Evolutionary conservation across 2,329 filamentous ascomycete genomes (phyloP), one percentile per base, ranked within the genome.

Genomic region (Penicillium sp.): DNA sequence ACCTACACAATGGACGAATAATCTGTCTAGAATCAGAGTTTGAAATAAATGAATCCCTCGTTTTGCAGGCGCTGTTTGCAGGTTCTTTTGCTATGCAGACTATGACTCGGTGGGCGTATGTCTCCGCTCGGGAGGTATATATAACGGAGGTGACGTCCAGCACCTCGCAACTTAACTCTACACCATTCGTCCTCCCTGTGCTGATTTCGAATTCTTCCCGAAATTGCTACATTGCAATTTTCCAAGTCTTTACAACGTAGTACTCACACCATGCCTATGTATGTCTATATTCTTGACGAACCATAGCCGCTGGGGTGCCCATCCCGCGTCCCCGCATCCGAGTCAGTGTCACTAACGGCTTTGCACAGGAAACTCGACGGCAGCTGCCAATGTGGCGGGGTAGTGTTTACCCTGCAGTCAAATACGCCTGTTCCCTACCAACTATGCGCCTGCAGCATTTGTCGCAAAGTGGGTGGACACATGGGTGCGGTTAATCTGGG

Each of bases 381-480:
- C 59, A 78, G 75, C 60, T 80, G 76, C 65, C 77, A 79, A 60
- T 79, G 76, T 56, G 77, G 77, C 45, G 65, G 67, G 30, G 65
- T 79, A n/a, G 69, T 77, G 63, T 80, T 79, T 56, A 69, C 67
- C 3, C 63, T 79, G 7, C 59, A 78, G 46, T 78, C 75, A 2
- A 67, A 74, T 27, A 79, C 76, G 0, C 77, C 77, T 0, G 74
- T 78, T 0, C 77, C 77, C 0, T 80, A 78, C 51, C 76, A 79
- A 58, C 66, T 79, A 24, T 80, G 77, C 49, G 74, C 75, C 29
- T 79, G 77, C 59, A 74, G 74, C 53, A 80, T 79, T 56, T 80
- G 76, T 51, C 75, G 77, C 42, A 79, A 79, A 63, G 68, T 76
- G 24, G 74, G 73, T 10, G 76, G 76, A 12, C 73, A 77, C 53